Evolutionary conservation across 768 basidiomycete genomes (phyloP).

Genomic region (Lentinula guzmanii): DNA sequence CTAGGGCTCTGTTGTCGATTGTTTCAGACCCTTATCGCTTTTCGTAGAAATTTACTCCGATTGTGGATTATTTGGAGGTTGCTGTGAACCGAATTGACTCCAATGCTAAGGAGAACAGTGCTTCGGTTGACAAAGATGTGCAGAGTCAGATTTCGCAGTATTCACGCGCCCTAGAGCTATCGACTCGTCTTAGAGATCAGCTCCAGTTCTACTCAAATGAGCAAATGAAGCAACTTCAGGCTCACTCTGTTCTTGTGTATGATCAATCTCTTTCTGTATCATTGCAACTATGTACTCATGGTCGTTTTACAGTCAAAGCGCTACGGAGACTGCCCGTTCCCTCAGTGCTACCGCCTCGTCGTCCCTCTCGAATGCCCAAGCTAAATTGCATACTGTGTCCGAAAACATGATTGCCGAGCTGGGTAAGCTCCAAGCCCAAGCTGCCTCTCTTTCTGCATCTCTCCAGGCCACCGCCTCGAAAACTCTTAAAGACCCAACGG

Average conservation of each 20-base stretch:
- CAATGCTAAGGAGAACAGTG: constrained; percentile 32
- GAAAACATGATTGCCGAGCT: constrained; percentile 64
- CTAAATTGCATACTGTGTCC: constrained; percentile 53
- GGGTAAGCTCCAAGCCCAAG: constrained; percentile 57
- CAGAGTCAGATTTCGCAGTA: constrained; percentile 57
- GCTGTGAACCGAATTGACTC: constrained; percentile 42
- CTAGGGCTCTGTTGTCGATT: constrained; percentile 46
- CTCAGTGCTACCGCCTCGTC: constrained; percentile 57
- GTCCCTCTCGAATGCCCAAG: constrained; percentile 47
- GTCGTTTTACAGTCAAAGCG: constrained; percentile 47
- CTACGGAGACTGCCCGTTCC: constrained; percentile 58
- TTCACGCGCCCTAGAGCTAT: constrained; percentile 65
- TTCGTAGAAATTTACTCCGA: constrained; percentile 60
- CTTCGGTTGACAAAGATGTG: constrained; percentile 39
- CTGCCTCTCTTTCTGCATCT: constrained; percentile 41
- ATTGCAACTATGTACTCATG: background rate
- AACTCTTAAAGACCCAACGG: constrained; percentile 27
- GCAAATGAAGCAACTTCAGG: constrained; percentile 64
- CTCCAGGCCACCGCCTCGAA: constrained; percentile 24
- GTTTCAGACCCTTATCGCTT: constrained; percentile 34
- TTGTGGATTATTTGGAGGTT: constrained; percentile 66
- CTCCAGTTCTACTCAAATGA: constrained; percentile 62
- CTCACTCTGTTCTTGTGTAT: constrained; percentile 60
- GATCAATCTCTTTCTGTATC: constrained; percentile 17
- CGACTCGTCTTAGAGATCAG: constrained; percentile 57